phyloP scores from a whole-genome alignment of 2,329 filamentous ascomycete genomes.

The Hymenoscyphus fructigenus region DNA sequence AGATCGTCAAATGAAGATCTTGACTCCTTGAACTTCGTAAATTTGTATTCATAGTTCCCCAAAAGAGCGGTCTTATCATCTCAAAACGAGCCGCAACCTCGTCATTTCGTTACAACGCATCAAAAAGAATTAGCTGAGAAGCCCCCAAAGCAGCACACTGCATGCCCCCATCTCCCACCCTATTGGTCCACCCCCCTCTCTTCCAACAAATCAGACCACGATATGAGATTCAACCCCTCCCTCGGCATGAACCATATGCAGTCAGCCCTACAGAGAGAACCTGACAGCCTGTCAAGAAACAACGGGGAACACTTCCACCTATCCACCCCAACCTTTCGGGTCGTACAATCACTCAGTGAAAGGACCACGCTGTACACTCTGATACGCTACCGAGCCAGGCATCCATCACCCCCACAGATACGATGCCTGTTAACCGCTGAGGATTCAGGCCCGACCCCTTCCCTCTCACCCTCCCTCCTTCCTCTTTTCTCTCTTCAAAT shows the following conservation, averaged over 20 bases:
- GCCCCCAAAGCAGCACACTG: neutral
- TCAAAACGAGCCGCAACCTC: neutral
- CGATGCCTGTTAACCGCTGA: neutral
- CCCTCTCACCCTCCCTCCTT: neutral
- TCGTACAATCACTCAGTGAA: neutral
- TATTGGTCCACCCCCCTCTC: no score
- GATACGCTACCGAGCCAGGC: slow-evolving; percentile 8
- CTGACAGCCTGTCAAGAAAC: neutral
- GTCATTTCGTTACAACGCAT: neutral
- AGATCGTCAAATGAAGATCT: neutral
- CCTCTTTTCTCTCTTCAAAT: neutral
- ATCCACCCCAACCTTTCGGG: neutral
- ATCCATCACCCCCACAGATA: neutral
- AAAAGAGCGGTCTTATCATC: neutral
- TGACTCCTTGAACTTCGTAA: neutral
- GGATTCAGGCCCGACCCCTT: neutral
- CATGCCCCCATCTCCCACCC: neutral
- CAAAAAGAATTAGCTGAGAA: neutral
- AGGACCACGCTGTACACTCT: slow-evolving; percentile 1
- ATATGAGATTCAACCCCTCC: neutral
- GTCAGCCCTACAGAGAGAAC: slow-evolving; percentile 6
- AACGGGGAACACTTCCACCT: neutral
- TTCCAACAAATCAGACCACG: neutral
- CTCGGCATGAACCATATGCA: neutral
- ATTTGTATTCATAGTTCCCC: neutral